Percentiles rank a stretch among this genome's conserved stretches.
Conservation (phyloP, 2,329 filamentous ascomycete species). For the Mycosphaerella arachidis region DNA sequence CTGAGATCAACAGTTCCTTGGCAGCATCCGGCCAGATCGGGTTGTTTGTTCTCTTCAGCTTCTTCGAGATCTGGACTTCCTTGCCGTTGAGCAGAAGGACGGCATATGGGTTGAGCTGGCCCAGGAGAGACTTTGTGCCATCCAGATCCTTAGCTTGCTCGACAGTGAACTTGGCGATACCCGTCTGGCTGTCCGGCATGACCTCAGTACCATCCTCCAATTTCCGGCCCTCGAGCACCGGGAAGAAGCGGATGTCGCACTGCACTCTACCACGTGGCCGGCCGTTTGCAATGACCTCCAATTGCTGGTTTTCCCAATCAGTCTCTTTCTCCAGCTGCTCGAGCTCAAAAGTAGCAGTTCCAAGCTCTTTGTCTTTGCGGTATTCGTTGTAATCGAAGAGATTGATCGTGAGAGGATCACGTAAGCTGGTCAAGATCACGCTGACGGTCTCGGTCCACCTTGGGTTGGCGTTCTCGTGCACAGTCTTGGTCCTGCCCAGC, state of each 20-base stretch:
- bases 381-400: constrained; percentile 92
- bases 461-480: constrained; percentile 79
- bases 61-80: constrained; percentile 82
- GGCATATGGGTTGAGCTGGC: constrained; percentile 86
- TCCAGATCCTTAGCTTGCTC: constrained; percentile 97
- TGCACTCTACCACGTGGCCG: constrained; percentile 75
- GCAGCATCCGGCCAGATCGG: constrained; percentile 91
- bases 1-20: constrained; percentile 92
- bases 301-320: constrained; percentile 75
- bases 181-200: constrained; percentile 83
- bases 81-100: constrained; percentile 85
- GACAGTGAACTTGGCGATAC: constrained; percentile 87
- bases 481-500: constrained; percentile 81
- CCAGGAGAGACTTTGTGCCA: constrained; percentile 84
- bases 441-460: constrained; percentile 97
- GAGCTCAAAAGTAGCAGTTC: constrained; percentile 76
- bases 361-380: constrained; percentile 94
- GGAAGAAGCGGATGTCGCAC: constrained; percentile 90
- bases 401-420: constrained; percentile 78
- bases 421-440: constrained; percentile 86
- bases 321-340: constrained; percentile 73
- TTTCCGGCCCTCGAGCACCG: constrained; percentile 70
- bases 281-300: constrained; percentile 81
- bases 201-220: constrained; percentile 76
- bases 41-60: constrained; percentile 94